phyloP scores from a whole-genome alignment of 176 grass and related monocot genomes.

The Oryza rufipogon region DNA sequence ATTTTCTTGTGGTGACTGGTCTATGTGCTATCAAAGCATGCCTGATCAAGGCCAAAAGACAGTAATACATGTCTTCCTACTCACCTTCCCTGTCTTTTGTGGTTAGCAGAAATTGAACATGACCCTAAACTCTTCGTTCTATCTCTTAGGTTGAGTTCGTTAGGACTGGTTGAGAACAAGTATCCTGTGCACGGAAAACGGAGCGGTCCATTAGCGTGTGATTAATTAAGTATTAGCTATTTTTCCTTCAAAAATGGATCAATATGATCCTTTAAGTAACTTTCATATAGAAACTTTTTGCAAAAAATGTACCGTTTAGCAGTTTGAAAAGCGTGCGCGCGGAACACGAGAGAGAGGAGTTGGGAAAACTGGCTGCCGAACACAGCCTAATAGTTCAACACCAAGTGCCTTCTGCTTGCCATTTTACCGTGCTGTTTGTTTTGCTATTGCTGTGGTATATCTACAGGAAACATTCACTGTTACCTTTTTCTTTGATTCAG shows the following conservation, averaged over 20 bases:
- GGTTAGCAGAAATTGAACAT: constrained; percentile 21
- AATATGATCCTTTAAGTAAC: too few relatives aligned
- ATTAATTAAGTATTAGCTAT: too few relatives aligned
- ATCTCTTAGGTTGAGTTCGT: background rate
- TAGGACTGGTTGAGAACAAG: too few relatives aligned
- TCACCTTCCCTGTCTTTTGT: constrained; percentile 23
- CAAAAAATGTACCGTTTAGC: too few relatives aligned
- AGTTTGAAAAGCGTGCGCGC: too few relatives aligned
- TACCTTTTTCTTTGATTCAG: constrained; percentile 50
- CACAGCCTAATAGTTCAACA: background rate
- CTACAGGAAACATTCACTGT: constrained; percentile 30
- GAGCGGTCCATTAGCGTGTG: too few relatives aligned
- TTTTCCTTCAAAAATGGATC: too few relatives aligned
- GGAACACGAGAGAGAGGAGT: too few relatives aligned
- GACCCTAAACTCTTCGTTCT: background rate
- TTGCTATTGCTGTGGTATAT: background rate
- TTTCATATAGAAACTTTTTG: too few relatives aligned
- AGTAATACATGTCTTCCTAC: constrained; percentile 6
- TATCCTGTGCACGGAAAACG: too few relatives aligned
- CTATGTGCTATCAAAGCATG: background rate
- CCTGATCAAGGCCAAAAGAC: background rate
- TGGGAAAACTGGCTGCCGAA: too few relatives aligned
- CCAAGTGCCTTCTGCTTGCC: constrained; percentile 15
- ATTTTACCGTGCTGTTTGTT: constrained; percentile 24
- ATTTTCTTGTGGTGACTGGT: constrained; percentile 26